Base-by-base conservation (phyloP, 768 basidiomycete species). In the Antrodiella citrinella region DNA sequence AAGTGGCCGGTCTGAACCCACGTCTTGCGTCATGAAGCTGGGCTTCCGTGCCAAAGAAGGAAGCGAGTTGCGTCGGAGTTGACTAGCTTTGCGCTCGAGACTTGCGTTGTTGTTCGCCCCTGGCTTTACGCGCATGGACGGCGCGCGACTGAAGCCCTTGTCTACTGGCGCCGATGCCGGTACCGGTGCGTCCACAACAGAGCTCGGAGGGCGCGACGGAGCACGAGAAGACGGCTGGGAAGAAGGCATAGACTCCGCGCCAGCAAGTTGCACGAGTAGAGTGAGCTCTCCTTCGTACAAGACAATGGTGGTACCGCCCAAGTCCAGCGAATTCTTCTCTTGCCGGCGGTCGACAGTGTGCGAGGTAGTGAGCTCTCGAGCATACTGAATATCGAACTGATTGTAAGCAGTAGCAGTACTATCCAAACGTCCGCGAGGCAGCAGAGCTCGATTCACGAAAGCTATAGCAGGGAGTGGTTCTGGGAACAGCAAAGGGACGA, bases 71-170 rank as follows among this genome's bases (percentile, higher is more conserved):
- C 89, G 73, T 15, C 86, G 76, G 1, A 84, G 81, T 49, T 82
- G 60, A 57, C 86, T 90, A 15, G 82, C 71, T 65, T 91, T 89
- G n/a, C 88, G 77, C 40, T 90, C 86, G 39, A 89, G 57, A 0
- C 78, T 77, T 7, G 30, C 15, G n/a, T n/a, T n/a, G 23, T 84
- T 78, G 0, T 81, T 56, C 13, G 81, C 74, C 23, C 79, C 76
- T 0, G 88, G 80, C 54, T 82, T 86, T 44, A 90, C 85, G 18
- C 89, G 81, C 47, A 91, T 87, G 3, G 86, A 88, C 1, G 88
- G 86, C 7, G 76, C 73, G 10, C 88, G 76, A 13, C 70, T 67
- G 10, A 84, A 59, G 3, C 69, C 45, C 57, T 73, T 78, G 12
- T 77, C 64, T 7, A 48, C 54, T 7, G 30, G 30, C 30, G 30